These are phyloP conservation scores for Pleurotus cornucopiae DNA, from an alignment of 768 basidiomycete genomes.

Conservation along the genomic window DNA sequence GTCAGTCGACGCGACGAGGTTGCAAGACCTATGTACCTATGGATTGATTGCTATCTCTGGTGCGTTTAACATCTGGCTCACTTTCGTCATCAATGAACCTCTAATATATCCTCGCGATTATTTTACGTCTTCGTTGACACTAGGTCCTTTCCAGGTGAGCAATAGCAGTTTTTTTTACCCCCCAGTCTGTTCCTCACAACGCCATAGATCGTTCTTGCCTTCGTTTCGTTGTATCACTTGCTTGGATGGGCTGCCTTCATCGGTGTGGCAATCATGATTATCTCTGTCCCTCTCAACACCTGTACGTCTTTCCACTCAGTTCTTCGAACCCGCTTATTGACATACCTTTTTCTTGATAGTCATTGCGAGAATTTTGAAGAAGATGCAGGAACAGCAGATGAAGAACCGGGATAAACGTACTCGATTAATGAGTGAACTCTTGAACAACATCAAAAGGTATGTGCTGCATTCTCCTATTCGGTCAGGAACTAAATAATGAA, in stretches of 20 bases:
- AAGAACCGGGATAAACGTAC: conserved; percentile 85
- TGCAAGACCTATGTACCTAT: conserved; percentile 80
- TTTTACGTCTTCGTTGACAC: background rate
- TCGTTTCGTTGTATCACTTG: conserved; percentile 84
- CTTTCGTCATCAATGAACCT: background rate
- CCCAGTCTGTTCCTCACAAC: background rate
- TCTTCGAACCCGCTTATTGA: background rate
- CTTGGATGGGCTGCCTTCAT: conserved; percentile 91
- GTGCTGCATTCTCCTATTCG: background rate
- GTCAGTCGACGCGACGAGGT: conserved; percentile 77
- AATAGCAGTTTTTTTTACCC: background rate
- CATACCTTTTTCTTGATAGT: conserved; percentile 19
- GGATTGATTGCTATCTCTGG: conserved; percentile 84
- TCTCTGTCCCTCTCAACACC: conserved; percentile 75
- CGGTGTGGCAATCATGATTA: conserved; percentile 84
- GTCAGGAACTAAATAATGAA: background rate
- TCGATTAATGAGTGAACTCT: conserved; percentile 87
- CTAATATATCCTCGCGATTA: background rate
- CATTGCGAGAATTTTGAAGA: conserved; percentile 68
- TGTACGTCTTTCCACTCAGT: conserved; percentile 21
- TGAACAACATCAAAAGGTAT: conserved; percentile 85
- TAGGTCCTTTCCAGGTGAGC: conserved; percentile 13
- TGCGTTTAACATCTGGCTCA: conserved; percentile 6
- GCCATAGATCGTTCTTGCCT: conserved; percentile 75
- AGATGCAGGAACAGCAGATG: conserved; percentile 87